phyloP scores from a whole-genome alignment of 306 rosid species.

The Prinsepia uniflora region DNA sequence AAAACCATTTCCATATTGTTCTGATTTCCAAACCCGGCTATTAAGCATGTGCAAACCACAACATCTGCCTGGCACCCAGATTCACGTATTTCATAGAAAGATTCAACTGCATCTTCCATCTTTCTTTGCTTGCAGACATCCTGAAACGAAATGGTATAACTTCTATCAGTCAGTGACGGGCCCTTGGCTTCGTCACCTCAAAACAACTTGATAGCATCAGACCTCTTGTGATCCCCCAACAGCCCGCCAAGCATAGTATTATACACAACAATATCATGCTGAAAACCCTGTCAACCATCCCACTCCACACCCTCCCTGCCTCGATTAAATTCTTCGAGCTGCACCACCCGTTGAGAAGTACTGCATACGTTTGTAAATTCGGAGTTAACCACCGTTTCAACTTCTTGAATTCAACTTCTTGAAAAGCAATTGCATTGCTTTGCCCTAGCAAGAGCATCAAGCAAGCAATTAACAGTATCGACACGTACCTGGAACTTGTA shows the following conservation, averaged over 20 bases:
- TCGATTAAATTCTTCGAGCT: constrained; percentile 67
- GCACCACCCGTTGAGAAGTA: constrained; percentile 87
- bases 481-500: constrained; percentile 54
- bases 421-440: constrained; percentile 74
- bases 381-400: too few species aligned
- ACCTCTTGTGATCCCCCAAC: constrained; percentile 62
- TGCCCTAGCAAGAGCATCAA: constrained; percentile 65
- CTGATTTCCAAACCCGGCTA: constrained; percentile 78
- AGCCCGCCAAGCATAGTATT: constrained; percentile 79
- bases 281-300: constrained; percentile 75
- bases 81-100: constrained; percentile 55
- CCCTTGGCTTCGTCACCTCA: constrained; percentile 85
- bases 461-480: constrained; percentile 69
- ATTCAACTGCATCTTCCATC: constrained; percentile 63
- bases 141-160: constrained; percentile 63
- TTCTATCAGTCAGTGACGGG: constrained; percentile 59
- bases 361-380: constrained; percentile 62
- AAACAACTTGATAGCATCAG: constrained; percentile 80
- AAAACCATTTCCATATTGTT: constrained; percentile 65
- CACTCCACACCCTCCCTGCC: constrained; percentile 90
- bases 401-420: constrained; percentile 64
- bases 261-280: constrained; percentile 76
- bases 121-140: constrained; percentile 63
- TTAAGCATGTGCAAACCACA: constrained; percentile 69
- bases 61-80: constrained; percentile 59